A percentile compares a stretch with the other conserved stretches of the same genome.
phyloP scores from a whole-genome alignment of 768 basidiomycete genomes.

The Leccinum longicurvipes region DNA sequence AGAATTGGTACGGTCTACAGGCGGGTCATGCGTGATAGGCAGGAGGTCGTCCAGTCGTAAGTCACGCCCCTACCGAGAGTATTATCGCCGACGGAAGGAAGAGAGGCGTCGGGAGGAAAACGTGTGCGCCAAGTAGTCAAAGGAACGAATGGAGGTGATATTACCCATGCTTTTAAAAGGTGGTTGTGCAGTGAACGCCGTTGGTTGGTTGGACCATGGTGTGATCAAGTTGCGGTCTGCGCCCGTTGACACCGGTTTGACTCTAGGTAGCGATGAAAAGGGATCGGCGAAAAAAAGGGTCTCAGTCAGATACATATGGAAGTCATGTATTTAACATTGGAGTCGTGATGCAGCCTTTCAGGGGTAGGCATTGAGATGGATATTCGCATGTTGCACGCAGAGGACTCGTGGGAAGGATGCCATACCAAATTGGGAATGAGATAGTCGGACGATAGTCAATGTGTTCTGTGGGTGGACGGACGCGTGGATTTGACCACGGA shows the following conservation, averaged over 20 bases:
- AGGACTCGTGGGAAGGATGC: not conserved
- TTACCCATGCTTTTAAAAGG: conserved; percentile 1
- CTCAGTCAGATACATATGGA: not conserved
- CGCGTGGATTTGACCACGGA: conserved; percentile 13
- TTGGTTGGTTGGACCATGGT: not conserved
- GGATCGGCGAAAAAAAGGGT: conserved; percentile 2
- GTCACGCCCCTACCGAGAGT: not conserved
- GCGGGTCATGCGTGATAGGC: conserved; percentile 3
- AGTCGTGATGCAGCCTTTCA: not conserved
- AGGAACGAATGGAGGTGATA: not conserved
- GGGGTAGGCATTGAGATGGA: not conserved
- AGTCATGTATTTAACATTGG: conserved; percentile 2
- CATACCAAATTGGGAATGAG: not conserved
- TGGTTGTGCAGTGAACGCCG: conserved; percentile 1
- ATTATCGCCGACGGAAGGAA: conserved; percentile 1
- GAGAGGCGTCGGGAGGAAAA: not conserved
- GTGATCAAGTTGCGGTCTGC: conserved; percentile 14
- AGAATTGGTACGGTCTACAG: conserved; percentile 3
- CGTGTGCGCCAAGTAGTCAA: not conserved
- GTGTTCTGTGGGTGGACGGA: conserved; percentile 15
- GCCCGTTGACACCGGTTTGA: conserved; percentile 6
- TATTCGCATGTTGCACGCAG: not conserved
- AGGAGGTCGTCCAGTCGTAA: not conserved
- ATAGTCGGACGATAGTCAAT: conserved; percentile 12
- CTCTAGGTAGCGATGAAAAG: conserved; percentile 1